Base-by-base conservation (phyloP, 2,329 filamentous ascomycete genomes). In the Penicillium occitanis region DNA sequence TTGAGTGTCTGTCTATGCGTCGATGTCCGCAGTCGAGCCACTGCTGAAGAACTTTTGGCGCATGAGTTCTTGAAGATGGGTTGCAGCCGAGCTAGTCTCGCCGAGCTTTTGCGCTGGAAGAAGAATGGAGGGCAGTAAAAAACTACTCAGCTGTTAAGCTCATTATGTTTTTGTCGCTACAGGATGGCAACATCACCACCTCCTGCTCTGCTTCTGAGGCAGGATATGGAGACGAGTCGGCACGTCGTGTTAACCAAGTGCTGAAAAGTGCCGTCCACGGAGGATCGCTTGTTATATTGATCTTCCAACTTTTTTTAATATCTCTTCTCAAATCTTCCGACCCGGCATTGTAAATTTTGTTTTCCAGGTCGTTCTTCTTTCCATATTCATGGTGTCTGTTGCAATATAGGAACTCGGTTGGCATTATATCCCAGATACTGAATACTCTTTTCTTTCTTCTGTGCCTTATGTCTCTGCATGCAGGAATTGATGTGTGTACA, bases 61-160 rank as follows among this genome's bases (percentile, higher is more conserved):
- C 93, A 98, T 76, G 95, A 98, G 73, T 99, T 99, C 83, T 81
- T 99, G 76, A 93, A 93, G 83, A 91, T 91, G 73, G 94, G 95
- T 22, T 98, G 94, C 82, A 89, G 89, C 64, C 83, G 95, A 65
- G 86, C 85, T 57, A 96, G 91, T 78, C 83, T 99, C 71, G 89
- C 93, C 19, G 93, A 97, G 74, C 82, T 99, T 69, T 85, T 99
- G 68, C 89, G 91, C 64, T 99, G 79, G 77, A 81, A 82, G 73
- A 82, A 82, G 71, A 79, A 80, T 67, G 73, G 70, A 44, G 73
- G 74, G 53, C 75, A 80, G 71, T 80, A 72, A 74, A 42, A 19
- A 63, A 30, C 2, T 25, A 44, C 30, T 4, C 57, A 33, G 40
- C 37, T 19, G 7, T 10, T 10, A 14, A 57, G 33, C 33, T 57